Evolutionary conservation across 345 rosid genomes (phyloP).

Genomic region (Murraya koenigii): DNA sequence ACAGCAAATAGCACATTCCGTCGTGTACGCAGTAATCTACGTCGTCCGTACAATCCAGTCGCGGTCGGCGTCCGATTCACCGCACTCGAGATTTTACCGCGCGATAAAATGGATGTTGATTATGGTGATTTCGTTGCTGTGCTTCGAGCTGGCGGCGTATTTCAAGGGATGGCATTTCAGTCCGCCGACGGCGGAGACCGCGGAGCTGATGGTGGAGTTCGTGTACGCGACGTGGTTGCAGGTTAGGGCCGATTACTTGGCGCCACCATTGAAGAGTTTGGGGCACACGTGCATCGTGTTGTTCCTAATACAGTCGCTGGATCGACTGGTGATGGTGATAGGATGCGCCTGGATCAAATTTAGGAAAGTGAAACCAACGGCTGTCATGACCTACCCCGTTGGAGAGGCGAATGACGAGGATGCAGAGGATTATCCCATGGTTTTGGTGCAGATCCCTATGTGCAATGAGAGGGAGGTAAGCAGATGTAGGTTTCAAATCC

Average conservation of each 20-base stretch:
- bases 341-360: conserved; percentile 84
- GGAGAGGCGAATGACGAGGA: conserved; percentile 30
- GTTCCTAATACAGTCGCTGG: conserved; percentile 80
- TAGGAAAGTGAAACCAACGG: conserved; percentile 58
- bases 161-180: conserved; percentile 94
- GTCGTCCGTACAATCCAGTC: conserved; percentile 66
- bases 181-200: conserved; percentile 63
- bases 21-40: conserved; percentile 41
- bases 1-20: conserved; percentile 56
- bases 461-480: conserved; percentile 99
- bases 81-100: conserved; percentile 57
- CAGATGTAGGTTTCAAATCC: conserved; percentile 45
- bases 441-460: conserved; percentile 92
- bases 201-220: conserved; percentile 52
- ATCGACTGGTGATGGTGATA: conserved; percentile 61
- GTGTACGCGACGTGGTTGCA: conserved; percentile 72
- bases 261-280: conserved; percentile 76
- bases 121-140: conserved; percentile 53
- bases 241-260: conserved; percentile 63
- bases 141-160: conserved; percentile 71
- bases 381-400: conserved; percentile 36
- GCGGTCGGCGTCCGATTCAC: conserved; percentile 31
- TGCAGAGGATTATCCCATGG: conserved; percentile 75
- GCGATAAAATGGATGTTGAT: conserved; percentile 52
- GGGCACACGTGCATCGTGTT: conserved; percentile 72